Evolutionary conservation across 345 rosid species (phyloP).

Genomic region (Syzygium oleosum): DNA sequence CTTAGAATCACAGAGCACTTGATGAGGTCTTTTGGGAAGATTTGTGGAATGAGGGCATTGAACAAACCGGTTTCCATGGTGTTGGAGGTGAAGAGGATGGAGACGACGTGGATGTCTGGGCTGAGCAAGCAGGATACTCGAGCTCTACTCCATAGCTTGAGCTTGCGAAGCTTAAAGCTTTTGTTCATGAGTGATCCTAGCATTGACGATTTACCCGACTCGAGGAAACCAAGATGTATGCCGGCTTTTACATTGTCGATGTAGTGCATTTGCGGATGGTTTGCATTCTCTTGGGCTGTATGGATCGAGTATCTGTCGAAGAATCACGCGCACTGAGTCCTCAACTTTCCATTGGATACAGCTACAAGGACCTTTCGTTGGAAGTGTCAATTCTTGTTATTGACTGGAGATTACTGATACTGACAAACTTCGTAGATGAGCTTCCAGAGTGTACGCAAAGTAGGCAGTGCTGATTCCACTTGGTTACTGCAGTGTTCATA

Average conservation of each 20-base stretch:
- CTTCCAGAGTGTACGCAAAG: not conserved
- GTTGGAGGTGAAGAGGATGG: constrained; percentile 20
- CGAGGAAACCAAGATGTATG: not conserved
- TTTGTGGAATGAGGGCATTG: constrained; percentile 32
- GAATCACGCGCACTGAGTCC: not conserved
- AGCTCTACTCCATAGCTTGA: constrained; percentile 25
- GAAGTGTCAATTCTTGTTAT: not conserved
- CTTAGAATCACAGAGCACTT: constrained; percentile 7
- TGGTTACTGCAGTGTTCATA: not conserved
- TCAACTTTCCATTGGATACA: not conserved
- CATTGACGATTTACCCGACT: not conserved
- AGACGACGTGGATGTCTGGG: constrained; percentile 38
- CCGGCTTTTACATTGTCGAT: not conserved
- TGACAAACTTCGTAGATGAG: not conserved
- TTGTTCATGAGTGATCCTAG: not conserved
- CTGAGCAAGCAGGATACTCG: constrained; percentile 44
- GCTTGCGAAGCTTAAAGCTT: not conserved
- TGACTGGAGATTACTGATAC: not conserved
- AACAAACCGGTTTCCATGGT: constrained; percentile 21
- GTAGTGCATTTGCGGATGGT: not conserved
- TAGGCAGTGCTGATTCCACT: not conserved
- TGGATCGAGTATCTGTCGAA: not conserved
- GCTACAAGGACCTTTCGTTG: not conserved
- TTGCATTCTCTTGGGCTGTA: not conserved
- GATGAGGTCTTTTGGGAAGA: constrained; percentile 67